Evolutionary conservation across 2,329 filamentous ascomycete species (phyloP), one percentile per base, ranked within the genome.

Genomic region (Aspergillus eucalypticola): DNA sequence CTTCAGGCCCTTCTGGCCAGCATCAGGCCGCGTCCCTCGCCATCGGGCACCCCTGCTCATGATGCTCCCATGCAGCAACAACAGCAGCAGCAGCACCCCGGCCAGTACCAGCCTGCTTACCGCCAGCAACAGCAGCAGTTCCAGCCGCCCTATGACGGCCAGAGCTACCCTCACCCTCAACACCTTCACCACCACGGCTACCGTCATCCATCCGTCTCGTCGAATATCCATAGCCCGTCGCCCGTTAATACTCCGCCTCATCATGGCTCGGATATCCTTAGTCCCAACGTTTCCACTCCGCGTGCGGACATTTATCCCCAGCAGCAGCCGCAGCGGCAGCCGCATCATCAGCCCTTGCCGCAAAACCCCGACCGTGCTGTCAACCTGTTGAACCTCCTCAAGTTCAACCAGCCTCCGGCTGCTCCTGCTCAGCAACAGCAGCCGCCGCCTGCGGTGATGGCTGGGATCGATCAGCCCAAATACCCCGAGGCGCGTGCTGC

Each of bases 361-460:
- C 66, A 70, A 48, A 80, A 78, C 60, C 72, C 76, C 53, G 80
- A 82, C 59, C 81, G 82, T 61, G 83, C 84, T 15, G 80, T 81
- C 63, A 86, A 84, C 68, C 74, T 90, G 65, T 80, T 90, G 60
- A 89, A 84, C 69, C 75, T 90, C 62, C 80, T 90, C 64, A 87
- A 87, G 73, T 89, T 88, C 76, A 87, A 83, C 62, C 80, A 84
- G 65, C 75, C 80, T 41, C 63, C 76, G 32, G 67, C 58, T 57
- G 65, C 71, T 54, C 59, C 66, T 55, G 55, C 68, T 29, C 73
- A 73, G 58, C 74, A 75, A 56, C 74, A 70, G 48, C 73, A 73
- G 58, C 74, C 75, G 57, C 74, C 75, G 52, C 71, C 69, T 44
- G 63, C 67, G 42, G 55, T 64, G 52, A 62, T 67, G 58, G 50